These are phyloP conservation scores for Trichocladium uniseriatum DNA, from an alignment of 495 filamentous ascomycete species.

Conservation along the genomic window DNA sequence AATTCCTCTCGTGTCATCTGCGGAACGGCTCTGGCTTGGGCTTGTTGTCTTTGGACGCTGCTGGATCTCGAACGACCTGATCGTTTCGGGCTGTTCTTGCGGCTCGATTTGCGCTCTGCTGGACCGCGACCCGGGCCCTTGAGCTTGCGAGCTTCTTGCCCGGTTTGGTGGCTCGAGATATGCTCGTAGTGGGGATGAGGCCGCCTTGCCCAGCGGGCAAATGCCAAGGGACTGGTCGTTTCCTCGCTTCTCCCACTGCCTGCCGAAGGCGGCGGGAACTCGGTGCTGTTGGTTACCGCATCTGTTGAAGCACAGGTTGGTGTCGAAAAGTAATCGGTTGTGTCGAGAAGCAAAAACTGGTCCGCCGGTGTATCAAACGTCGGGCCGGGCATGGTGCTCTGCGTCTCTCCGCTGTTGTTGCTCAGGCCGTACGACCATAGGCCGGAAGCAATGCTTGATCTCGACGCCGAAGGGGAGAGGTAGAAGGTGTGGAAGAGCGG, in stretches of 20 bases:
- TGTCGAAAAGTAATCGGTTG: conserved; percentile 12
- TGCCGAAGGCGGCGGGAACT: conserved; percentile 19
- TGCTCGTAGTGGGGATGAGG: conserved; percentile 18
- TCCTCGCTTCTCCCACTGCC: conserved; percentile 15
- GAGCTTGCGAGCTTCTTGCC: conserved; percentile 7
- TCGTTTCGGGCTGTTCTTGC: conserved; percentile 16
- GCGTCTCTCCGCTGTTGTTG: conserved; percentile 5
- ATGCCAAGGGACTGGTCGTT: conserved; percentile 18
- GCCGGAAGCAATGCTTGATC: conserved; percentile 17
- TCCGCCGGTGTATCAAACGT: conserved; percentile 12
- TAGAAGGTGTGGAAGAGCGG: conserved; percentile 20
- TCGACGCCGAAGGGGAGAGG: conserved; percentile 22
- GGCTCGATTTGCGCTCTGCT: conserved; percentile 15
- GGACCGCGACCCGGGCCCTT: conserved; percentile 5
- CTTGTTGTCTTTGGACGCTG: conserved; percentile 19
- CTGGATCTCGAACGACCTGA: conserved; percentile 16
- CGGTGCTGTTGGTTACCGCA: conserved; percentile 5
- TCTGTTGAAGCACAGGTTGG: conserved; percentile 1
- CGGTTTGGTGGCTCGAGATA: neutral
- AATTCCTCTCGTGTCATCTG: conserved; percentile 32
- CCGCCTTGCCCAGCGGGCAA: conserved; percentile 22
- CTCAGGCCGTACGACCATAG: conserved; percentile 7
- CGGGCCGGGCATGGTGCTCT: conserved; percentile 19
- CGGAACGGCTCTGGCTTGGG: conserved; percentile 18
- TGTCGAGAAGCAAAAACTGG: neutral